Evolutionary conservation across 2,329 filamentous ascomycete species (phyloP), one percentile per base, ranked within the genome.

Genomic region (Neonectria ditissima): DNA sequence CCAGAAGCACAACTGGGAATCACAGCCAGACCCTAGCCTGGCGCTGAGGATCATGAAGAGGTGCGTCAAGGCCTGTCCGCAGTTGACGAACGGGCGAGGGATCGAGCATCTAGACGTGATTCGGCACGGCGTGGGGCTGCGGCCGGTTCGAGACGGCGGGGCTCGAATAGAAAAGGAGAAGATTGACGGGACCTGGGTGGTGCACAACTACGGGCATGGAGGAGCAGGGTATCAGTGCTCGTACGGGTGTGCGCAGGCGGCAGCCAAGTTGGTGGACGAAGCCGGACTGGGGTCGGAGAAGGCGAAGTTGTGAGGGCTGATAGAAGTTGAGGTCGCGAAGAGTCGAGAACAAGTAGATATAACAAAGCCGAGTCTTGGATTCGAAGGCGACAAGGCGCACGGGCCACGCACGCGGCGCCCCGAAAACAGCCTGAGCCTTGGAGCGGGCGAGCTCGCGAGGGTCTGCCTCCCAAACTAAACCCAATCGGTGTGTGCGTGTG

Each of bases 21-120:
- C 88, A 32, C 85, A 90, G 69, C 89, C 91, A 1, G 93, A 97
- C 72, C 89, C 90, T 0, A 92, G 91, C 73, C 82, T 93, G 10
- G 92, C 93, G 0, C 79, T 86, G 51, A 85, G 94, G 7, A 97
- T 97, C 75, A 95, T 97, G 92, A 88, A 89, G 78, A 86, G 93
- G 13, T 84, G 84, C 16, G 82, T 92, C 9, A 84, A 87, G 32
- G 77, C 88, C n/a, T 87, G 87, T 73, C 92, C 92, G 0, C 80
- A 83, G 52, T 80, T 94, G 64, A 86, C 87, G 1, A 81, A 74
- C 11, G 87, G 91, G 5, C 83, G 89, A 77, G 91, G 92, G 1
- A 86, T 94, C 45, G 87, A 93, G 76, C 89, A 84, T 28, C 78
- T 97, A 60, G 89, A 90, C 74, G 83, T 97, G 26, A 84, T 97